Conservation (phyloP, 176 grass and related monocot species). For the Oryza brachyantha region DNA sequence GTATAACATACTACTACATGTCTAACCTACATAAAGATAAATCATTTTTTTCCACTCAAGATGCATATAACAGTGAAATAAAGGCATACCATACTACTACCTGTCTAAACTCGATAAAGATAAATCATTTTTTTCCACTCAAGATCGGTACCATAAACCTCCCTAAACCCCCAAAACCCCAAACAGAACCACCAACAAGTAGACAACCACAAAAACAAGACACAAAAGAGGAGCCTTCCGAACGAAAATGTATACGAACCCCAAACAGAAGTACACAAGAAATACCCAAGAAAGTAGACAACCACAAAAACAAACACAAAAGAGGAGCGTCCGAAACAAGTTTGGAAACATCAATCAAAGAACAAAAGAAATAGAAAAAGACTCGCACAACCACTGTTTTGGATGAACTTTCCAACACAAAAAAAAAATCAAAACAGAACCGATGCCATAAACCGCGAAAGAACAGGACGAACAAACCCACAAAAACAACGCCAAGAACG, state of each 20-base stretch:
- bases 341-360: neutral
- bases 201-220: too few relatives aligned
- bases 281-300: too few relatives aligned
- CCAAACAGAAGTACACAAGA: neutral
- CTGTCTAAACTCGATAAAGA: too few relatives aligned
- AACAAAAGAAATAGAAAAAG: neutral
- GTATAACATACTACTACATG: too few relatives aligned
- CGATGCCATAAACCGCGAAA: neutral
- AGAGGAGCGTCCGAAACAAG: neutral
- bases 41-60: too few relatives aligned
- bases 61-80: too few relatives aligned
- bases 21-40: too few relatives aligned
- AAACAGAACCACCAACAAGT: neutral
- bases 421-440: neutral
- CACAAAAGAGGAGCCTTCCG: neutral
- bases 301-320: neutral
- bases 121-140: too few relatives aligned
- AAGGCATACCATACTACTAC: too few relatives aligned
- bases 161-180: neutral
- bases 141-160: neutral
- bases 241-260: neutral
- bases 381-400: neutral
- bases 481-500: neutral
- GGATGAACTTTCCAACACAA: too few relatives aligned
- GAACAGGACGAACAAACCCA: neutral